Evolutionary conservation across 164 flowering plant genomes (phyloP).

Genomic region (Euptelea pleiosperma): DNA sequence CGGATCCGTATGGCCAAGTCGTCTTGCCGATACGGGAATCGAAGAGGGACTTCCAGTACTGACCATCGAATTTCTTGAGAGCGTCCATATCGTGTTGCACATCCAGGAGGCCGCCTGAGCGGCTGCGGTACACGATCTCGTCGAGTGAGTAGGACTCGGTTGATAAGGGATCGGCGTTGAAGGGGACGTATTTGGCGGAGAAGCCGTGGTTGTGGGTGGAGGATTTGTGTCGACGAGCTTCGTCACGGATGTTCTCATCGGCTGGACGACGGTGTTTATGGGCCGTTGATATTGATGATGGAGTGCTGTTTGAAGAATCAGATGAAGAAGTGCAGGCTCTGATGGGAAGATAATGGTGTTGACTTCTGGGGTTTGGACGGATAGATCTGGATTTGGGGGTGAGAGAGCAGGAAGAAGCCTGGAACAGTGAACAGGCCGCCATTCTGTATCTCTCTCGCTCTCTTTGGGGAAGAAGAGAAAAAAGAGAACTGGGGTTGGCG

Average conservation of each 20-base stretch:
- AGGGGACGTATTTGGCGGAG: slow-evolving; percentile 86
- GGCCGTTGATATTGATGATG: slow-evolving; percentile 8
- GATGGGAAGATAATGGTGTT: background rate
- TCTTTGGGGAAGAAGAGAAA: background rate
- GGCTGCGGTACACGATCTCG: slow-evolving; percentile 78
- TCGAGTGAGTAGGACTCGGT: slow-evolving; percentile 80
- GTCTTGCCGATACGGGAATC: slow-evolving; percentile 83
- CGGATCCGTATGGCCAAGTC: slow-evolving; percentile 91
- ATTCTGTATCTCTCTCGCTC: slow-evolving; percentile 1
- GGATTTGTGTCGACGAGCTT: slow-evolving; percentile 45
- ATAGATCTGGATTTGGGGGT: slow-evolving; percentile 15
- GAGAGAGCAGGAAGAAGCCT: slow-evolving; percentile 17
- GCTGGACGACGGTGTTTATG: slow-evolving; percentile 46
- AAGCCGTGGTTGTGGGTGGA: slow-evolving; percentile 35
- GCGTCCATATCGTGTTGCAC: slow-evolving; percentile 82
- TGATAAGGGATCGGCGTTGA: slow-evolving; percentile 44
- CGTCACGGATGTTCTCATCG: slow-evolving; percentile 67
- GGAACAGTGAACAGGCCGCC: slow-evolving; percentile 14
- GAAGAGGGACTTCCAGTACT: slow-evolving; percentile 68
- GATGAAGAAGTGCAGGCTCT: slow-evolving; percentile 15
- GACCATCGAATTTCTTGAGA: slow-evolving; percentile 53
- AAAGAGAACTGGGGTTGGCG: too few relatives aligned
- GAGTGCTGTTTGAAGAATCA: slow-evolving; percentile 5
- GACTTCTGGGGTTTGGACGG: slow-evolving; percentile 6
- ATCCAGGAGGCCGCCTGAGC: slow-evolving; percentile 83